Evolutionary conservation across 345 rosid species (phyloP), one percentile per base, ranked within the genome.

Genomic region (Noccaea caerulescens): DNA sequence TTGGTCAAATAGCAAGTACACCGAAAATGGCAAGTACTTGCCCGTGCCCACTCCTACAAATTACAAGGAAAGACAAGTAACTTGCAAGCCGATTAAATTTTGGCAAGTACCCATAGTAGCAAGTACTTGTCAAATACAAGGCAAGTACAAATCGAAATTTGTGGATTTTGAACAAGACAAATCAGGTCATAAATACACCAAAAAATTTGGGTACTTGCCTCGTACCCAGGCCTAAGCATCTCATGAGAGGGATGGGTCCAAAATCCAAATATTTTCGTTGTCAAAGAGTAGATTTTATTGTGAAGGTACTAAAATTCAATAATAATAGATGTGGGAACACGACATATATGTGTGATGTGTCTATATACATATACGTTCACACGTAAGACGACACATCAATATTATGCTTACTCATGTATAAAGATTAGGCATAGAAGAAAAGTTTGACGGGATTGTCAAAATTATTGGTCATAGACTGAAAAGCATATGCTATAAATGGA

Each of bases 401-500:
- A 25, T 41, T 49, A 58, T 55, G 51, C 14, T 18, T 46, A 12
- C 20, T 43, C 57, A 54, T 68, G 63, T 55, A 4, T 23, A 42
- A 58, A 43, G 32, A 60, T 68, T 67, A 62, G 73, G 70, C 18
- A 39, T 57, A 42, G 56, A 63, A 64, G 76, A 70, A 70, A 76
- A 32, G 71, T 69, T 69, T 56, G 60, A 69, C 55, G 58, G 23
- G 63, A 69, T 32, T 69, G 60, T 56, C 71, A 47, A 69, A 39
- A 56, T 49, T 62, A 63, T 61, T 68, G 59, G 42, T 30, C 12
- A 8, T 36, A 25, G 43, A 44, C 68, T 54, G 8, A 38, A 75
- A 75, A 68, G 65, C 55, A 50, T 76, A 46, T 56, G 74, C 20
- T 30, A 69, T 32, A 69, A 69, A 76, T 57, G 56, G 45, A 63